Percentiles rank a stretch among this genome's conserved stretches.
phyloP scores from a whole-genome alignment of 129 eudicot species.

The sunflower (Helianthus annuus) region HanXRQr2.0-SUNRISE NC_035437.2:173921414-173921913 shows the following conservation, averaged over 20 bases:
- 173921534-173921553: constrained; percentile 47
- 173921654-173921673: constrained; percentile 30
- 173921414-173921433: constrained; percentile 25
- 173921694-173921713: constrained; percentile 28
- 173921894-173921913: too few species aligned
- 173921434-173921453: constrained; percentile 29
- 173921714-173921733: constrained; percentile 36
- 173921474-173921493: constrained; percentile 6
- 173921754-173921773: neutral
- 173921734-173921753: constrained; percentile 23
- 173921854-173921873: too few species aligned
- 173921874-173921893: too few species aligned
- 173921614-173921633: constrained; percentile 28
- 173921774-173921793: neutral
- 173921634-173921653: constrained; percentile 37
- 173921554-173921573: constrained; percentile 35
- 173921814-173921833: neutral
- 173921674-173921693: too few species aligned
- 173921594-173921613: too few species aligned
- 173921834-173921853: too few species aligned
- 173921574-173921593: neutral
- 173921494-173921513: constrained; percentile 32
- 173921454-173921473: constrained; percentile 27
- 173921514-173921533: constrained; percentile 41
- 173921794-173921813: neutral